These are phyloP conservation scores for Neonectria ditissima DNA, from an alignment of 2,329 filamentous ascomycete species.

Conservation along the genomic window DNA sequence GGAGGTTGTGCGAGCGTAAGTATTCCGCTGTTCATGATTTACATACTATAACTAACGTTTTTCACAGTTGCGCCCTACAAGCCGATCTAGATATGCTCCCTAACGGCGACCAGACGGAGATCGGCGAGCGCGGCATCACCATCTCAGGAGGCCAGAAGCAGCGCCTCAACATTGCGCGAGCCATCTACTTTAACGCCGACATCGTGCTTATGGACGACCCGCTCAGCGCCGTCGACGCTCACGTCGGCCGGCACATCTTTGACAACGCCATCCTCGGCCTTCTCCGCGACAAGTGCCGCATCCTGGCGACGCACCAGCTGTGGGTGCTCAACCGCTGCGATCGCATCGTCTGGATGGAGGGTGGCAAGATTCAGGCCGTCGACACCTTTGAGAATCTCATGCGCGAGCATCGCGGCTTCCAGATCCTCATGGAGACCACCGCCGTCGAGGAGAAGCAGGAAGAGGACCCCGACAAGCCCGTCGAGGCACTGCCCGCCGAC, in stretches of 20 bases:
- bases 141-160: constrained; percentile 97
- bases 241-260: constrained; percentile 82
- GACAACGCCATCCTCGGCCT: constrained; percentile 93
- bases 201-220: constrained; percentile 78
- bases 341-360: constrained; percentile 92
- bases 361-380: constrained; percentile 83
- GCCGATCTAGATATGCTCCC: constrained; percentile 95
- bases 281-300: constrained; percentile 87
- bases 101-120: constrained; percentile 87
- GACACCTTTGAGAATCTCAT: constrained; percentile 93
- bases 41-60: constrained; percentile 24
- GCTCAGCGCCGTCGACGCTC: constrained; percentile 75
- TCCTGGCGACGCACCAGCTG: constrained; percentile 94
- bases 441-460: constrained; percentile 75
- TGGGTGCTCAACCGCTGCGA: constrained; percentile 93
- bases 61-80: constrained; percentile 77
- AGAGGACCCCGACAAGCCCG: constrained; percentile 60
- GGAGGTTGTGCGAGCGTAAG: constrained; percentile 80
- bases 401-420: constrained; percentile 80
- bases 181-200: constrained; percentile 77
- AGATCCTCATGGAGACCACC: constrained; percentile 85
- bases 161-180: constrained; percentile 90
- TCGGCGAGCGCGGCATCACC: constrained; percentile 94
- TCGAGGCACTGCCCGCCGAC: constrained; percentile 54
- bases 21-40: constrained; percentile 41